Conservation (phyloP, 2,329 filamentous ascomycete genomes). For the Helminthosporium solani region DNA sequence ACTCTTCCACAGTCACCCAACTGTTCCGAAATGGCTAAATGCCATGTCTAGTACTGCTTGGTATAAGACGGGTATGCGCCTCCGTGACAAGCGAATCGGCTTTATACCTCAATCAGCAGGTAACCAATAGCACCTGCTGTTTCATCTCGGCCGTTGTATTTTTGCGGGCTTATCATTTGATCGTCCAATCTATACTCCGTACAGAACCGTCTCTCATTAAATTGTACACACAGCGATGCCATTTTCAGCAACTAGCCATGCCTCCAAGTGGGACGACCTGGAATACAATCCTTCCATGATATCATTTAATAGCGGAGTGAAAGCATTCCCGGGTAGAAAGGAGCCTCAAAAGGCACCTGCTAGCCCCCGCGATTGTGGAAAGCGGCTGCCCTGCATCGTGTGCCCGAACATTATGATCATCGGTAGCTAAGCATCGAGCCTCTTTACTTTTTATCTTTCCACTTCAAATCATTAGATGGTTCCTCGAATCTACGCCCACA, state of each 20-base stretch:
- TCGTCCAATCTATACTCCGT: conserved; percentile 17
- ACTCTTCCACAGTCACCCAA: too few relatives aligned
- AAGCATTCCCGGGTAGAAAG: conserved; percentile 3
- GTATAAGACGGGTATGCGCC: too few relatives aligned
- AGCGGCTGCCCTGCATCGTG: neutral
- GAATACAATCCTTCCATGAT: conserved; percentile 9
- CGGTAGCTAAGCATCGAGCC: neutral
- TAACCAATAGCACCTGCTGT: conserved; percentile 12
- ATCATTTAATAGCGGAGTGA: conserved; percentile 6
- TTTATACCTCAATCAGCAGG: neutral
- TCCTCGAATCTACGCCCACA: too few relatives aligned
- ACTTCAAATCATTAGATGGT: neutral
- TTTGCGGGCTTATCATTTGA: conserved; percentile 7
- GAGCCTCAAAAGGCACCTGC: conserved; percentile 12
- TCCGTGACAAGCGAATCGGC: conserved; percentile 12
- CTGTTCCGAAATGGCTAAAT: too few relatives aligned
- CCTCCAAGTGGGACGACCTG: conserved; percentile 4
- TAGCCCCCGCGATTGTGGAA: conserved; percentile 6
- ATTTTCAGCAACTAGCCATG: conserved; percentile 2
- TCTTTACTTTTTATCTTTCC: neutral
- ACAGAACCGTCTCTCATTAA: conserved; percentile 15
- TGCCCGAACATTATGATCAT: neutral
- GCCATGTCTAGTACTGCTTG: too few relatives aligned
- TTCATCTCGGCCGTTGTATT: conserved; percentile 9
- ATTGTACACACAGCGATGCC: conserved; percentile 6